Conservation (phyloP, 345 rosid genomes). For the Sapria himalayana region DNA sequence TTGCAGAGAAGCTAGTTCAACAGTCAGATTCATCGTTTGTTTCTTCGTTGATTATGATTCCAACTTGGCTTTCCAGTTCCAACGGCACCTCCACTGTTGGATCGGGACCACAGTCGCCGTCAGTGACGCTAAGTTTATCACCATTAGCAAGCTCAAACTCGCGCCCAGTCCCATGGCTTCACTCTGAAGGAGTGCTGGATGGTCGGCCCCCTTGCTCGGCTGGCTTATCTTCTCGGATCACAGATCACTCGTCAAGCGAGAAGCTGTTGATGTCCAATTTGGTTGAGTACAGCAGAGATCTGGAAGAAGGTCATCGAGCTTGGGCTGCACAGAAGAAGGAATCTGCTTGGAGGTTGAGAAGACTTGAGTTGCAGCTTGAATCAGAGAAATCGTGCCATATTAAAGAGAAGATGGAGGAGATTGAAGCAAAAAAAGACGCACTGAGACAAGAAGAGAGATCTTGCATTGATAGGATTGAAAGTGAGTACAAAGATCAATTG, state of each 20-base stretch:
- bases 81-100: slow-evolving; percentile 26
- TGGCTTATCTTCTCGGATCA: slow-evolving; percentile 19
- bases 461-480: slow-evolving; percentile 55
- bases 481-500: slow-evolving; percentile 59
- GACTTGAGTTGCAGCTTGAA: slow-evolving; percentile 83
- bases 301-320: slow-evolving; percentile 77
- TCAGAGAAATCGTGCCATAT: slow-evolving; percentile 60
- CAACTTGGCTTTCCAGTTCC: slow-evolving; percentile 77
- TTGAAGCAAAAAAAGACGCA: slow-evolving; percentile 59
- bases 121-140: slow-evolving; percentile 65
- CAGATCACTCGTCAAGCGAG: slow-evolving; percentile 31
- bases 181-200: slow-evolving; percentile 38
- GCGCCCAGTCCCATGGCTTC: slow-evolving; percentile 72
- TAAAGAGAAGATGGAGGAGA: slow-evolving; percentile 80
- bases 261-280: slow-evolving; percentile 39
- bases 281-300: slow-evolving; percentile 71
- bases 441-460: slow-evolving; percentile 73
- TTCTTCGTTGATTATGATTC: slow-evolving; percentile 33
- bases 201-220: slow-evolving; percentile 28
- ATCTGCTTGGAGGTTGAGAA: slow-evolving; percentile 79
- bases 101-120: slow-evolving; percentile 56
- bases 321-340: slow-evolving; percentile 83
- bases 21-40: slow-evolving; percentile 29
- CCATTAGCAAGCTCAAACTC: slow-evolving; percentile 53
- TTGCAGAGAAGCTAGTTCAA: slow-evolving; percentile 84